Conservation (phyloP, 257 asterid species). For the Rauvolfia tetraphylla region DNA sequence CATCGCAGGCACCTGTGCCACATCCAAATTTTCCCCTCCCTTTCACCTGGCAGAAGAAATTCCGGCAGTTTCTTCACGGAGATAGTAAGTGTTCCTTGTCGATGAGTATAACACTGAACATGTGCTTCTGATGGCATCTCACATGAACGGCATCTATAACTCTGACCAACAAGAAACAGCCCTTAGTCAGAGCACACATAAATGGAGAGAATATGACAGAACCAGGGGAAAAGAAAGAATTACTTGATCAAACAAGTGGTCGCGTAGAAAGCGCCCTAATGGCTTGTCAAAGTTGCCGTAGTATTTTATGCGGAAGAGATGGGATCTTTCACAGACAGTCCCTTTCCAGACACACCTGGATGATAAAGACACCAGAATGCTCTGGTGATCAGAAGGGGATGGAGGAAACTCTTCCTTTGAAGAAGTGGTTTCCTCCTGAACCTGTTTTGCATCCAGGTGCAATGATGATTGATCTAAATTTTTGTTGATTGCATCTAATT, state of each 20-base stretch:
- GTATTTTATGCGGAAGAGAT: conserved; percentile 82
- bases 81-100: conserved; percentile 91
- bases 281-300: conserved; percentile 91
- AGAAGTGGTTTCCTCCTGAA: conserved; percentile 40
- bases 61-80: conserved; percentile 88
- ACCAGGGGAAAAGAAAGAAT: conserved; percentile 19
- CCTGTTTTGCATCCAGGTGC: conserved; percentile 39
- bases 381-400: conserved; percentile 85
- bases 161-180: conserved; percentile 43
- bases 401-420: conserved; percentile 75
- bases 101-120: conserved; percentile 92
- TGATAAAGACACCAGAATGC: conserved; percentile 87
- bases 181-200: conserved; percentile 15
- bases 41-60: conserved; percentile 69
- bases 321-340: conserved; percentile 89
- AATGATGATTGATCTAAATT: conserved; percentile 28
- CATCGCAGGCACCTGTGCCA: conserved; percentile 98
- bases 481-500: conserved; percentile 27
- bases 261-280: conserved; percentile 86
- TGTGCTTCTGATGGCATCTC: conserved; percentile 96
- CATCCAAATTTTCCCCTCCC: conserved; percentile 97
- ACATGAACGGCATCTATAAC: conserved; percentile 73
- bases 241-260: conserved; percentile 93
- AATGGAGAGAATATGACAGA: neutral
- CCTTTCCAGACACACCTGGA: conserved; percentile 97